These are phyloP conservation scores for Curvularia spicifera DNA, from an alignment of 2,329 filamentous ascomycete genomes.

Conservation along the genomic window DNA sequence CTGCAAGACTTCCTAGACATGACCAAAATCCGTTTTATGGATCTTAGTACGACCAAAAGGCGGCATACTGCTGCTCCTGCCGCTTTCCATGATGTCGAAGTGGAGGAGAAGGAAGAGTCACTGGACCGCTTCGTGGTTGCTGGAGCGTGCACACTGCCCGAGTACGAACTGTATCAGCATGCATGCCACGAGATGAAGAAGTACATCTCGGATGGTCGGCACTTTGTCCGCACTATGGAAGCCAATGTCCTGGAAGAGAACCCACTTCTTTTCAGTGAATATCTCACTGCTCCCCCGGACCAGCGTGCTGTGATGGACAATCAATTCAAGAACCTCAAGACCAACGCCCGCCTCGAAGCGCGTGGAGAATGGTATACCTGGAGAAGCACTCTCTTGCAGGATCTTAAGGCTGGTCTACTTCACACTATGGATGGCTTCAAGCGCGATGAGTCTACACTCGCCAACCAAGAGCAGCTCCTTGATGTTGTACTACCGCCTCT, in stretches of 20 bases:
- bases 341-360: constrained; percentile 84
- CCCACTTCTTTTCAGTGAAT: constrained; percentile 88
- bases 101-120: constrained; percentile 57
- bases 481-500: constrained; percentile 71
- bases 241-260: constrained; percentile 88
- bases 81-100: constrained; percentile 45
- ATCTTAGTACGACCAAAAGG: constrained; percentile 93
- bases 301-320: constrained; percentile 90
- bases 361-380: constrained; percentile 99
- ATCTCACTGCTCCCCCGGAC: constrained; percentile 82
- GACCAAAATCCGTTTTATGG: constrained; percentile 98
- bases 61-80: constrained; percentile 72
- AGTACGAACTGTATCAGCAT: constrained; percentile 94
- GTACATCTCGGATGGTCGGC: constrained; percentile 91
- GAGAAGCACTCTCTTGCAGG: constrained; percentile 86
- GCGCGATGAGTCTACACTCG: constrained; percentile 70
- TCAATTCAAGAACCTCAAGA: constrained; percentile 97
- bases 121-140: constrained; percentile 84
- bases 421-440: constrained; percentile 79
- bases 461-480: constrained; percentile 72
- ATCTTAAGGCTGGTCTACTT: constrained; percentile 79
- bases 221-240: constrained; percentile 90
- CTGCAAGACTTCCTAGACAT: constrained; percentile 92
- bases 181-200: constrained; percentile 95
- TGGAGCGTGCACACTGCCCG: constrained; percentile 87